A percentile compares a stretch with the other conserved stretches of the same genome.
Conservation (phyloP, 2,329 filamentous ascomycete species). For the Iodosphaeria phyllophila region DNA sequence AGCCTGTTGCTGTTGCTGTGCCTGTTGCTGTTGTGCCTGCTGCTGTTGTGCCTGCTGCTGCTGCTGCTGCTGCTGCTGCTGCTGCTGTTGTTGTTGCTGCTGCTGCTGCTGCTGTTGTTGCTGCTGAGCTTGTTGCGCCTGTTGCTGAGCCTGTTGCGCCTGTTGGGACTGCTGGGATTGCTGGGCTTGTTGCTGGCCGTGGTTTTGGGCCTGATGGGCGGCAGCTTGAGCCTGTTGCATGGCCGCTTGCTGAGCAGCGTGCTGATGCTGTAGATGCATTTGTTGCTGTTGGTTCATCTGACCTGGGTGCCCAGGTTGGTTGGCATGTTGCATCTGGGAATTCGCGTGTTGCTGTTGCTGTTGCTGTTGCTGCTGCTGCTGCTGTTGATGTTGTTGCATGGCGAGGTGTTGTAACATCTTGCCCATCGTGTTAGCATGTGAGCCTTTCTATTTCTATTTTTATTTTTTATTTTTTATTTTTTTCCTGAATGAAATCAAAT, state of each 20-base stretch:
- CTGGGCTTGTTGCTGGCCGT: slow-evolving; percentile 12
- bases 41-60: slow-evolving; percentile 9
- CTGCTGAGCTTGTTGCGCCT: no score
- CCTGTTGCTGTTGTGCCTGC: slow-evolving; percentile 19
- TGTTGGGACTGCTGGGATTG: slow-evolving; percentile 3
- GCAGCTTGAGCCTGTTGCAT: slow-evolving; percentile 20
- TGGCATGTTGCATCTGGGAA: slow-evolving; percentile 21
- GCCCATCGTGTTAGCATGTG: neutral
- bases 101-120: no score
- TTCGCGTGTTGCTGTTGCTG: slow-evolving; percentile 21
- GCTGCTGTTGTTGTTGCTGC: slow-evolving; percentile 14
- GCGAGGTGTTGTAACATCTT: slow-evolving; percentile 14
- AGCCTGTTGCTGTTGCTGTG: slow-evolving; percentile 9
- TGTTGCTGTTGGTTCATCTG: slow-evolving; percentile 22
- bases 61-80: slow-evolving; percentile 7
- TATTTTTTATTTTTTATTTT: no score
- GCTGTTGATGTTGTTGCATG: slow-evolving; percentile 17
- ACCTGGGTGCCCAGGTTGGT: slow-evolving; percentile 14
- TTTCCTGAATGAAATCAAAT: neutral
- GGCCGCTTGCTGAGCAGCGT: slow-evolving; percentile 19
- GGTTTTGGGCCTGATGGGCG: slow-evolving; percentile 20
- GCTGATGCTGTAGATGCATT: slow-evolving; percentile 18
- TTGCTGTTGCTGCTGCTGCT: slow-evolving; percentile 16
- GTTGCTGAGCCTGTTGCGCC: slow-evolving; percentile 1
- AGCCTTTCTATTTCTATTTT: no score